These are phyloP conservation scores for Suillus tomentosus DNA, from an alignment of 768 basidiomycete genomes.

Conservation along the genomic window DNA sequence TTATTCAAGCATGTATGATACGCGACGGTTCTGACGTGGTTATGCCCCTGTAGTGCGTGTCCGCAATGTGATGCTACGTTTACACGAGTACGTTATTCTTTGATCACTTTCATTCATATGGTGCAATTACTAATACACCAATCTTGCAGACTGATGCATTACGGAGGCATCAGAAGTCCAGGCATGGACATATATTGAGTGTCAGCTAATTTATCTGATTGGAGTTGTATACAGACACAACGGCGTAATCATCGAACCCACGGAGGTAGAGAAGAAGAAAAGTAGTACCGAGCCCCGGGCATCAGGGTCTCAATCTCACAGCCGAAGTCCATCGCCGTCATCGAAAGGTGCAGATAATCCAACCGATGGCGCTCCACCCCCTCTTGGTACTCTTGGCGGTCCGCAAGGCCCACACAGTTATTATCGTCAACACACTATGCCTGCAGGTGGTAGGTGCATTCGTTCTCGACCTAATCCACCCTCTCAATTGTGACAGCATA, in stretches of 20 bases:
- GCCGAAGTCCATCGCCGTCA: slow-evolving; percentile 51
- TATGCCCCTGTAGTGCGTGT: slow-evolving; percentile 51
- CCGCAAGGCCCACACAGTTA: slow-evolving; percentile 53
- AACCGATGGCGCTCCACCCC: slow-evolving; percentile 32
- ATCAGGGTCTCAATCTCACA: slow-evolving; percentile 47
- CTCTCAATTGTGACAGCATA: slow-evolving; percentile 37
- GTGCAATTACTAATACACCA: slow-evolving; percentile 1
- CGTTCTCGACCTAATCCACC: neutral
- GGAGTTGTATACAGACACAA: slow-evolving; percentile 48
- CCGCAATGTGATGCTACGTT: slow-evolving; percentile 82
- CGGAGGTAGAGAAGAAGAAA: slow-evolving; percentile 26
- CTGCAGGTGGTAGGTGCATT: slow-evolving; percentile 39
- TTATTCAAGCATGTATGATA: slow-evolving; percentile 12
- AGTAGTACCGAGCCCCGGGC: slow-evolving; percentile 32
- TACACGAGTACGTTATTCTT: slow-evolving; percentile 59
- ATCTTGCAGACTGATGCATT: slow-evolving; percentile 69
- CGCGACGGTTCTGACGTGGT: slow-evolving; percentile 18
- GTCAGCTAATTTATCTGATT: slow-evolving; percentile 9
- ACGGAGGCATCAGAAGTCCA: slow-evolving; percentile 78
- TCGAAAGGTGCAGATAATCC: slow-evolving; percentile 39
- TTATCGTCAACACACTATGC: slow-evolving; percentile 66
- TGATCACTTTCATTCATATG: slow-evolving; percentile 21
- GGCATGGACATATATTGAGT: slow-evolving; percentile 42
- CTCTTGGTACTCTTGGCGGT: slow-evolving; percentile 35
- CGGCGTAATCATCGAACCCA: slow-evolving; percentile 62